Base-by-base conservation (phyloP, 2,329 filamentous ascomycete genomes). In the Neoascochyta sp. region DNA sequence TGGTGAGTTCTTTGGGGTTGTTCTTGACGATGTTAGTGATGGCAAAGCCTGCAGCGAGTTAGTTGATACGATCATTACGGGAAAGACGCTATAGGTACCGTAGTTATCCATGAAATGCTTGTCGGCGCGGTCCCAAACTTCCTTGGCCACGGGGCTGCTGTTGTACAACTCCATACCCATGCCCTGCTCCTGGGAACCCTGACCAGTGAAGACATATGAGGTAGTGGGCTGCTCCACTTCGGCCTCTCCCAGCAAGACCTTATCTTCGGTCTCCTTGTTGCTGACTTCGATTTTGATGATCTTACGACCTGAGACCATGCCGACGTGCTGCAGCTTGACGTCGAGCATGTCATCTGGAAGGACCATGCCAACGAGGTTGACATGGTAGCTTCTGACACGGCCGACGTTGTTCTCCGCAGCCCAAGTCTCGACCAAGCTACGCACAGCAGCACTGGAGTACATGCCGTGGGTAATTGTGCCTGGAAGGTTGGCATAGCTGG, bases 81-180 rank as follows among this genome's bases (percentile, higher is more conserved):
- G 14, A 27, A 26, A 12, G 11, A 57, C 14, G n/a, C 13, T 18
- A 11, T n/a, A 37, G 50, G 29, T 74, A 86, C 88, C 92, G 69
- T 98, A 98, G 63, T 95, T 96, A 68, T 96, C 90, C 70, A 96
- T 81, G 63, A 98, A 90, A 64, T 98, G 94, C 67, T 86, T 93
- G 69, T 98, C 92, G 28, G 92, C 93, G 41, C 60, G 57, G 32
- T 66, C 92, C 92, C 92, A 98, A 29, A 98, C 92, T 53, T 95
- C 90, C 70, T 88, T 89, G 41, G 92, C 93, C 12, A 98, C 92
- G 20, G 83, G 73, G 62, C 92, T 96, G 74, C 83, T 94, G 55
- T 76, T 83, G 64, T 98, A 98, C 29, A 98, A 75, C 57, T 96
- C 92, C 92, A 98, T 98, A 67, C 92, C 92, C 92, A 98, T 98